Base-by-base conservation (phyloP, 805 yeast species). In the Blastobotrys chiropterorum region DNA sequence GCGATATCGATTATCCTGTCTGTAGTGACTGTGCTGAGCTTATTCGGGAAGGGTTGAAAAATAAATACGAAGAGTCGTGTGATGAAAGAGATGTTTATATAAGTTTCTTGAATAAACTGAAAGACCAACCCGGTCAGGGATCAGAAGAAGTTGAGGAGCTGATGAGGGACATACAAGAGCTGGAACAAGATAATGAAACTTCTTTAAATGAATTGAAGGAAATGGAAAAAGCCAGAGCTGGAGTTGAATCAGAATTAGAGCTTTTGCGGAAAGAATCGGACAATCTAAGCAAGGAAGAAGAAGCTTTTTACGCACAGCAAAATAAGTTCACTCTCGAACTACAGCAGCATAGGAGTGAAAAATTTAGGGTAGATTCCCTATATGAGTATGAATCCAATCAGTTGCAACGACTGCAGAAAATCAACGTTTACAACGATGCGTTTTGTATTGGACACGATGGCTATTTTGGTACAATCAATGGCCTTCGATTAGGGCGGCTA, bases 391-490 rank as follows among this genome's bases (percentile, higher is more conserved):
- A 85, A 53, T 67, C 82, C 41, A 77, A 79, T 55, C 86, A 83
- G 56, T 68, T 90, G 43, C 92, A 88, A 57, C 77, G 78, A 40
- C 72, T 94, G 21, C 72, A 95, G 53, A 80, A 79, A 49, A 74
- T 90, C 3, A 90, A 94, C 64, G 90, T 92, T 1, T 90, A 85
- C 67, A 85, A 81, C 55, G 92, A 85, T 57, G 80, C 89, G 0
- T 94, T 92, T 66, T 76, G 83, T 53, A 90, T 94, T 4, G 86
- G 95, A 1, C 86, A 83, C 56, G 88, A 86, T 55, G 94, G 92
- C 3, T 79, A 80, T 34, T 88, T 86, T 68, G 97, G 95, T 0
- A 84, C 94, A 0, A 92, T 90, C 31, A 90, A 90, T 67, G 92
- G 90, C 0, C 73, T 88, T 21, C 69, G 96, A 52, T 65, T 92